Percentiles rank a stretch among this genome's conserved stretches.
phyloP scores from a whole-genome alignment of 1,284 basidiomycete genomes.

The Moniliophthora roreri region DNA sequence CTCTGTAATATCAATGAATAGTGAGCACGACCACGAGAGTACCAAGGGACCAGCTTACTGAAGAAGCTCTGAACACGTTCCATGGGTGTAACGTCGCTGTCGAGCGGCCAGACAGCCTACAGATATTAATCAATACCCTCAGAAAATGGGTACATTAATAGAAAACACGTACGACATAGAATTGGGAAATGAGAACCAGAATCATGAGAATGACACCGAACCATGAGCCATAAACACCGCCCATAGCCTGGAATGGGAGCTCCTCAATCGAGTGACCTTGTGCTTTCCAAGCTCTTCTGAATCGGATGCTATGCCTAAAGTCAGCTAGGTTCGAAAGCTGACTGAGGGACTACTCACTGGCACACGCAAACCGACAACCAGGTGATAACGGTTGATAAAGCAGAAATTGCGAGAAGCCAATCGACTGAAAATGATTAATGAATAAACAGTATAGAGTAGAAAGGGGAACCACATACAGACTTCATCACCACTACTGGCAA shows the following conservation, averaged over 20 bases:
- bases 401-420: conserved; percentile 42
- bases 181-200: conserved; percentile 40
- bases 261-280: conserved; percentile 44
- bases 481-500: conserved; percentile 27
- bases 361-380: conserved; percentile 43
- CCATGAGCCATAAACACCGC: conserved; percentile 42
- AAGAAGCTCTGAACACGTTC: conserved; percentile 34
- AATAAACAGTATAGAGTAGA: neutral
- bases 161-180: conserved; percentile 34
- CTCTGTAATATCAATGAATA: neutral
- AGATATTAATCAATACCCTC: neutral
- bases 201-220: conserved; percentile 37
- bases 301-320: conserved; percentile 31
- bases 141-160: neutral
- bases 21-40: no score
- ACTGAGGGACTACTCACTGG: conserved; percentile 29
- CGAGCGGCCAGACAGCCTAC: conserved; percentile 38
- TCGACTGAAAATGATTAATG: conserved; percentile 28
- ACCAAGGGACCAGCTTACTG: conserved; percentile 1
- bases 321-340: neutral
- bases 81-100: conserved; percentile 23
- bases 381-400: conserved; percentile 42
- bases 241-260: conserved; percentile 40
- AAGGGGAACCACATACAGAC: conserved; percentile 32
- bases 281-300: conserved; percentile 38